A percentile compares a stretch with the other conserved stretches of the same genome.
phyloP scores from a whole-genome alignment of 352 stramenopile genomes.

The Phytophthora hibernalis region DNA sequence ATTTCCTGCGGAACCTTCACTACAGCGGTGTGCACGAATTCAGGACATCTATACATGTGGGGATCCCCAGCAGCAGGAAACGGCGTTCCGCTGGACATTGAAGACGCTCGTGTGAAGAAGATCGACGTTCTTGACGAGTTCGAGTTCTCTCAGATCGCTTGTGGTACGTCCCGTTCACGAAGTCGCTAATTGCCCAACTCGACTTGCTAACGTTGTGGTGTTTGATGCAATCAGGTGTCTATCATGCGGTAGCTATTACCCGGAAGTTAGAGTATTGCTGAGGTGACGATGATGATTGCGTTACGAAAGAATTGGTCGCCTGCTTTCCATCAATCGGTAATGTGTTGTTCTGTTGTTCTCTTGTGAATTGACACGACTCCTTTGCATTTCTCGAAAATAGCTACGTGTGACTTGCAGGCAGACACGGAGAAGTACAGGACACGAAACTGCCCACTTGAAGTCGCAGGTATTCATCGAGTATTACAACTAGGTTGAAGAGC shows the following conservation, averaged over 20 bases:
- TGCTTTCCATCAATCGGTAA: slow-evolving; percentile 13
- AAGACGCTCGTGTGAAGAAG: slow-evolving; percentile 60
- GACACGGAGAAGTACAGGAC: slow-evolving; percentile 6
- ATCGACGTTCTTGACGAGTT: slow-evolving; percentile 58
- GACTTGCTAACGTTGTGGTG: slow-evolving; percentile 9
- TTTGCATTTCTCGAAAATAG: slow-evolving; percentile 31
- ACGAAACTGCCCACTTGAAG: slow-evolving; percentile 23
- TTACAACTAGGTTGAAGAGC: background rate
- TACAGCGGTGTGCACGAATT: slow-evolving; percentile 54
- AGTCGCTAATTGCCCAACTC: background rate
- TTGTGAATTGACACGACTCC: too few species aligned
- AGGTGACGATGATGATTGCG: slow-evolving; percentile 1
- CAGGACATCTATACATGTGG: slow-evolving; percentile 77
- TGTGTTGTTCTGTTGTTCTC: slow-evolving; percentile 1
- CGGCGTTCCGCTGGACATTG: slow-evolving; percentile 52
- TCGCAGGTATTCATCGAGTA: background rate
- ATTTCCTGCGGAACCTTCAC: slow-evolving; percentile 76
- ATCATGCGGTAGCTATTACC: slow-evolving; percentile 70
- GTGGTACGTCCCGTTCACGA: slow-evolving; percentile 46
- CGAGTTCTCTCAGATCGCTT: slow-evolving; percentile 59
- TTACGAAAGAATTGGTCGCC: slow-evolving; percentile 1
- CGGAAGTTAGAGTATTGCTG: slow-evolving; percentile 57
- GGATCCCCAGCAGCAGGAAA: slow-evolving; percentile 78
- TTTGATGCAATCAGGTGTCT: slow-evolving; percentile 49
- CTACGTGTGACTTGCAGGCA: slow-evolving; percentile 18